Percentiles rank a stretch among this genome's conserved stretches.
phyloP scores from a whole-genome alignment of 257 asterid species.

The Capsicum pubescens region DNA sequence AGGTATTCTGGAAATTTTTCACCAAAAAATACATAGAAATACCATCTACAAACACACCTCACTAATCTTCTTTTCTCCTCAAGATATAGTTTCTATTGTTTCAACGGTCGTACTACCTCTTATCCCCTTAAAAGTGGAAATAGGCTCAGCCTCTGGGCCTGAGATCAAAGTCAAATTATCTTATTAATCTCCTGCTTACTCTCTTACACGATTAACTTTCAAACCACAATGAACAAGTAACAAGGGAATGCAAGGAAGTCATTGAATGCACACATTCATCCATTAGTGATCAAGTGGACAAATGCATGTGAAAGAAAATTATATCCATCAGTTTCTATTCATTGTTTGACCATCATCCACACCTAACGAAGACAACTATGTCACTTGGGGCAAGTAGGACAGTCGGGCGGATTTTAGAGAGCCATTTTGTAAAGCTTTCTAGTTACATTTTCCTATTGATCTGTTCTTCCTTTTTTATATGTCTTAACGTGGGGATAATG shows the following conservation, averaged over 20 bases:
- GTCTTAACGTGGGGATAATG: background rate
- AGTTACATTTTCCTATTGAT: background rate
- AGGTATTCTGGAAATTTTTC: background rate
- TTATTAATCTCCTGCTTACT: background rate
- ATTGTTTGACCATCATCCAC: background rate
- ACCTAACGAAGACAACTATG: slow-evolving; percentile 3
- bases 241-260: slow-evolving; percentile 2
- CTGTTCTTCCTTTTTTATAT: background rate
- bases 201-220: background rate
- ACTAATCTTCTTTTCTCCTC: background rate
- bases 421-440: background rate
- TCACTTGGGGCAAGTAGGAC: background rate
- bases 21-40: slow-evolving; percentile 7
- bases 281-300: background rate
- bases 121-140: slow-evolving; percentile 7
- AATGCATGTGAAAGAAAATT: background rate
- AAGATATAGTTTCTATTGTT: background rate
- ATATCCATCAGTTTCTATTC: background rate
- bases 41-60: background rate
- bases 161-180: background rate
- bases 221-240: background rate
- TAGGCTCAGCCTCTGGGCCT: background rate
- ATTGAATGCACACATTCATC: background rate
- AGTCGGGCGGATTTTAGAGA: background rate
- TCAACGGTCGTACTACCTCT: background rate